Percentiles rank a stretch among this genome's conserved stretches.
These are phyloP conservation scores for Sporobolomyces pararoseus DNA, from an alignment of 768 basidiomycete species.

Conservation along the genomic window DNA sequence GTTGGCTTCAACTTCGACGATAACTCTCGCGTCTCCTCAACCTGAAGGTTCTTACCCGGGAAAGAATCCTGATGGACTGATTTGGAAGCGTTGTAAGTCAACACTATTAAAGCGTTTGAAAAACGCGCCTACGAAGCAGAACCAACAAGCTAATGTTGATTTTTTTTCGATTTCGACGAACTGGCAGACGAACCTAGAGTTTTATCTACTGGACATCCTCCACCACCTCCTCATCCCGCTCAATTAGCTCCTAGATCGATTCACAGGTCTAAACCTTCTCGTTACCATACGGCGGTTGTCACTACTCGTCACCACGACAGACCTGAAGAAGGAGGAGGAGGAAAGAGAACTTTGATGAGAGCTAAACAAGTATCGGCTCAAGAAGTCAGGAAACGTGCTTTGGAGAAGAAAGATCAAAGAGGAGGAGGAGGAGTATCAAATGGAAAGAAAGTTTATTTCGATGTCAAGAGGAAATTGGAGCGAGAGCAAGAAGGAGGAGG, in stretches of 20 bases:
- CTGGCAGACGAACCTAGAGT: background rate
- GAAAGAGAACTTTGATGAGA: slow-evolving; percentile 3
- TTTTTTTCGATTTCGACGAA: background rate
- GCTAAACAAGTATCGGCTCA: background rate
- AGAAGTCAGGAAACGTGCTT: slow-evolving; percentile 6
- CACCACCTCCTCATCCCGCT: slow-evolving; percentile 3
- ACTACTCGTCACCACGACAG: background rate
- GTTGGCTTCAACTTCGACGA: background rate
- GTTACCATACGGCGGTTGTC: background rate
- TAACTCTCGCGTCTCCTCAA: slow-evolving; percentile 4
- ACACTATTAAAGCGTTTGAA: background rate
- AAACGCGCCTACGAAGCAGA: background rate
- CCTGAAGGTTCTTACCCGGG: slow-evolving; percentile 11
- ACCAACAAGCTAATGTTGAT: no score
- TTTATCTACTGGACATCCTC: background rate
- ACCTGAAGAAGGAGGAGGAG: background rate
- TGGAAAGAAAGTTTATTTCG: slow-evolving; percentile 2
- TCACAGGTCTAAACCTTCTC: slow-evolving; percentile 6
- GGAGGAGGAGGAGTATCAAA: no score
- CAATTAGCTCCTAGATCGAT: slow-evolving; percentile 10
- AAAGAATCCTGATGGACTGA: slow-evolving; percentile 1
- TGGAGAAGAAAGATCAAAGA: background rate
- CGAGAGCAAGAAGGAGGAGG: background rate
- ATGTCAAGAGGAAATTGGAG: background rate
- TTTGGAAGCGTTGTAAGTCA: slow-evolving; percentile 8